Evolutionary conservation across 192 early-diverging fungal species (phyloP).

Genomic region (Podila horticola): DNA sequence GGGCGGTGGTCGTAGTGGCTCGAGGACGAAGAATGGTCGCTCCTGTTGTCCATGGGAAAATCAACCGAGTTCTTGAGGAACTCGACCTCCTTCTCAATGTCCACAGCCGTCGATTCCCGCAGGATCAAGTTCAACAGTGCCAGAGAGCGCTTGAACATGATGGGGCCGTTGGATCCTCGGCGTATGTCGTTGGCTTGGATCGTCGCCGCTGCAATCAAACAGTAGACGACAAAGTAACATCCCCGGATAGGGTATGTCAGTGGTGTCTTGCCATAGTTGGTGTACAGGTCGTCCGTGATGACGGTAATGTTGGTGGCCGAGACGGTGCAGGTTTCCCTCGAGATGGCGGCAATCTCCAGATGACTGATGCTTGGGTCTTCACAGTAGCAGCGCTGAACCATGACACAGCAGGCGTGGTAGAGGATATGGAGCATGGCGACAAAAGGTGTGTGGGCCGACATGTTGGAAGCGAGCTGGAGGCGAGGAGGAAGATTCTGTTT

Average conservation of each 20-base stretch:
- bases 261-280: conserved; percentile 50
- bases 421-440: conserved; percentile 65
- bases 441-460: conserved; percentile 50
- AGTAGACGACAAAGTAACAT: conserved; percentile 63
- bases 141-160: conserved; percentile 43
- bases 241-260: conserved; percentile 62
- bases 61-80: conserved; percentile 38
- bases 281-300: conserved; percentile 56
- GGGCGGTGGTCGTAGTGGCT: conserved; percentile 37
- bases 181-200: conserved; percentile 56
- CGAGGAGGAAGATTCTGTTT: conserved; percentile 44
- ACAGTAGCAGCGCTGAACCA: conserved; percentile 63
- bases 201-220: conserved; percentile 59
- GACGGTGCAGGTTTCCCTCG: conserved; percentile 54
- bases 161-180: conserved; percentile 24
- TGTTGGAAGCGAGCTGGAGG: conserved; percentile 42
- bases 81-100: conserved; percentile 36
- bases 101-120: conserved; percentile 33
- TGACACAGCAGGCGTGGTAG: conserved; percentile 60
- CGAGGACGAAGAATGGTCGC: neutral
- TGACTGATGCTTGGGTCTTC: conserved; percentile 52
- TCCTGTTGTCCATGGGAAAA: neutral
- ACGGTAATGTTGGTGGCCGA: conserved; percentile 64
- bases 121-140: conserved; percentile 29
- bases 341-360: conserved; percentile 43